These are phyloP conservation scores for Trichomonascaceae sp. DNA, from an alignment of 1,139 yeast genomes.

Conservation along the genomic window DNA sequence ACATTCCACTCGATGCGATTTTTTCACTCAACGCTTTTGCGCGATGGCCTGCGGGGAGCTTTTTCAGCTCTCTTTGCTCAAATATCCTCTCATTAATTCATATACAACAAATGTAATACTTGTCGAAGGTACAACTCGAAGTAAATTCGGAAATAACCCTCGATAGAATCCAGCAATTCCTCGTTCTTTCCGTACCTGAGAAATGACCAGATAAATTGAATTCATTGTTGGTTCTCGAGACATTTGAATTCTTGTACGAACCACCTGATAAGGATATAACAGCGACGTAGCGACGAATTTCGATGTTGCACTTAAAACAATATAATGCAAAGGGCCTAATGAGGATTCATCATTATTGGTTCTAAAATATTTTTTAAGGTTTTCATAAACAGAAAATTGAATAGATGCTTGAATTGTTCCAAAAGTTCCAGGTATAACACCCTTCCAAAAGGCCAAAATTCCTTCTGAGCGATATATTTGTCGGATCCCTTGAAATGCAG, in stretches of 20 bases:
- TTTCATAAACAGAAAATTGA: slow-evolving; percentile 81
- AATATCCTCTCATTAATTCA: slow-evolving; percentile 46
- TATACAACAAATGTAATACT: slow-evolving; percentile 76
- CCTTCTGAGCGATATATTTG: slow-evolving; percentile 60
- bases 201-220: slow-evolving; percentile 27
- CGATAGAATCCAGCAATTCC: slow-evolving; percentile 65
- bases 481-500: slow-evolving; percentile 50
- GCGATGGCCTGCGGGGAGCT: too few relatives aligned
- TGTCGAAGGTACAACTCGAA: slow-evolving; percentile 87
- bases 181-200: slow-evolving; percentile 38
- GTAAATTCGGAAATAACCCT: slow-evolving; percentile 73
- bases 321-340: slow-evolving; percentile 49
- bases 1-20: background rate
- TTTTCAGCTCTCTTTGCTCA: background rate
- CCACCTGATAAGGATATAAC: slow-evolving; percentile 81
- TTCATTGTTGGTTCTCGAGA: slow-evolving; percentile 18
- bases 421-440: slow-evolving; percentile 71
- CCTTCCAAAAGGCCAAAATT: slow-evolving; percentile 66
- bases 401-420: slow-evolving; percentile 86
- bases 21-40: background rate
- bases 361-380: slow-evolving; percentile 3
- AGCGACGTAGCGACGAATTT: slow-evolving; percentile 62
- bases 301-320: slow-evolving; percentile 59
- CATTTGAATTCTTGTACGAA: slow-evolving; percentile 71
- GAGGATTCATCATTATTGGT: slow-evolving; percentile 9